Evolutionary conservation across 2,329 filamentous ascomycete species (phyloP), one percentile per base, ranked within the genome.

Genomic region (Sporothrix pseudoabietina): DNA sequence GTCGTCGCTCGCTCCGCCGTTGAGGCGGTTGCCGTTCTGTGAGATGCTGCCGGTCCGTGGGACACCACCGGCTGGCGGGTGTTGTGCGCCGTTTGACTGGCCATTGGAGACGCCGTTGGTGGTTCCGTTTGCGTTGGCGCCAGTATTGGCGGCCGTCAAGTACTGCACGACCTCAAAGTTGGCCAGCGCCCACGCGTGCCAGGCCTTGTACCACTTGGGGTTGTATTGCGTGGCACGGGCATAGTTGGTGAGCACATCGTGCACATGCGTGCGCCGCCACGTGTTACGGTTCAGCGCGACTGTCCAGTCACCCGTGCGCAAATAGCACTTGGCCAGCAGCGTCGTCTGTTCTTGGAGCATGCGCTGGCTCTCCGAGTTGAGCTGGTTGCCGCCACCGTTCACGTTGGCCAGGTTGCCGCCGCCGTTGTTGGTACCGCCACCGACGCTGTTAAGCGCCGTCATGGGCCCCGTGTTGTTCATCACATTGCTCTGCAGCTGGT

Each of bases 131-230:
- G n/a, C 69, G 41, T 69, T 75, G 9, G 47, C 52, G 44, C 26
- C 26, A 39, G 19, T 3, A 22, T 44, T 68, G n/a, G 66, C 47
- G 5, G 72, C 87, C 9, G 91, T 89, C 73, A 96, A 85, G 0
- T 92, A 90, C 77, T 96, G 97, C 52, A 98, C 94, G 73, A 99
- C 96, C 82, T 99, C 95, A 78, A 99, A 99, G 82, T 99, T 99
- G 71, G 96, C 95, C 75, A 99, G 83, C 12, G 96, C 97, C 95
- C 96, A 99, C 0, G 96, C 93, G 82, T 99, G 96, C 96, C 96
- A 99, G 8, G 97, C 96, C 83, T 99, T 99, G 85, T 99, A 99
- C 89, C 95, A 99, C 75, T 91, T 90, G 47, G 94, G 91, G 80
- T 99, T 97, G 83, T 97, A 98, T 74, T 93, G 91, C 1, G 96